A percentile compares a stretch with the other conserved stretches of the same genome.
Evolutionary conservation across 2,329 filamentous ascomycete genomes (phyloP).

Genomic region (Chaetomium sp.): DNA sequence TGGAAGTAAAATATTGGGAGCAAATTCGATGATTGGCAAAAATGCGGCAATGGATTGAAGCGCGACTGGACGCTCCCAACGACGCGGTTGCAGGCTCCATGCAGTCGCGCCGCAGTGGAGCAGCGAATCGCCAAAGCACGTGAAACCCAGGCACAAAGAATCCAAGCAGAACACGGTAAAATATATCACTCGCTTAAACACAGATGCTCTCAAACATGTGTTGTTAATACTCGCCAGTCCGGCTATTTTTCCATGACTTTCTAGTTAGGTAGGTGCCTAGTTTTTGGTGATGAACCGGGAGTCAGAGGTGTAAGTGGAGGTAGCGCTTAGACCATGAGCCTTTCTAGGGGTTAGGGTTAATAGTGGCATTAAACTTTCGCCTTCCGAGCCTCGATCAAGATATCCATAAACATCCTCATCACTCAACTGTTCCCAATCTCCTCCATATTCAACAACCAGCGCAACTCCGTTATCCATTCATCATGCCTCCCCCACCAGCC

Average conservation of each 20-base stretch:
- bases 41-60: neutral
- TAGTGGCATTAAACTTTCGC: constrained; percentile 1
- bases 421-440: neutral
- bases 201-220: neutral
- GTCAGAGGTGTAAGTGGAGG: neutral
- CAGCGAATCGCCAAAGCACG: constrained; percentile 22
- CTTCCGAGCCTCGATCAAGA: neutral
- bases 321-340: neutral
- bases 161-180: constrained; percentile 3
- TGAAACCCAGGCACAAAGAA: constrained; percentile 4
- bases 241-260: neutral
- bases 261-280: too few relatives aligned
- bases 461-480: neutral
- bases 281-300: neutral
- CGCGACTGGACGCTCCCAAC: neutral
- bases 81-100: constrained; percentile 13
- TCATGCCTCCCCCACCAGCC: constrained; percentile 31
- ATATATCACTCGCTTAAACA: neutral
- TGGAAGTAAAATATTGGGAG: neutral
- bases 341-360: neutral
- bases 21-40: neutral
- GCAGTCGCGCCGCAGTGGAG: constrained; percentile 18
- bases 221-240: neutral
- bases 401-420: neutral
- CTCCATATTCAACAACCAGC: neutral